Evolutionary conservation across 139 green algal species (phyloP).

Genomic region (Haematococcus sp.): DNA sequence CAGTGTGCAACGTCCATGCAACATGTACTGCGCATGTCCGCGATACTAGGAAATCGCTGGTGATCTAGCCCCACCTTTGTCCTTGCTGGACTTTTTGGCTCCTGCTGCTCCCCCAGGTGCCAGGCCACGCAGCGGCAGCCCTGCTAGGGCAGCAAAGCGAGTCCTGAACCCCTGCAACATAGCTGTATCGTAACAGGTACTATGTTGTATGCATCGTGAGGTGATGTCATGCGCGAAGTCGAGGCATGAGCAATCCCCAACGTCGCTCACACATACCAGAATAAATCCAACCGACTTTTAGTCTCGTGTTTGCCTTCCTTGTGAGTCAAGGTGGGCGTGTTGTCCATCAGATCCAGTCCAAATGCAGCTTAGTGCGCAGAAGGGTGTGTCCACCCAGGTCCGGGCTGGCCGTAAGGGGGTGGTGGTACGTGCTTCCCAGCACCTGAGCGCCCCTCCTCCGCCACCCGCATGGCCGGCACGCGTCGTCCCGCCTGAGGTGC

Average conservation of each 20-base stretch:
- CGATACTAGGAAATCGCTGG: too few species aligned
- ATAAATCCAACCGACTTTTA: too few species aligned
- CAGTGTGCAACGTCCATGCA: too few species aligned
- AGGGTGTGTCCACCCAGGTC: neutral
- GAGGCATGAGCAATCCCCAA: too few species aligned
- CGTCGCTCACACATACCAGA: too few species aligned
- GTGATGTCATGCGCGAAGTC: too few species aligned
- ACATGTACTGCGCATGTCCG: too few species aligned
- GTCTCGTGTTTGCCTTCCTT: too few species aligned
- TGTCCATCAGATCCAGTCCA: conserved; percentile 1
- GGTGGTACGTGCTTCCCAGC: neutral
- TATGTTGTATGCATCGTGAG: neutral
- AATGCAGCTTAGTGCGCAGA: conserved; percentile 18
- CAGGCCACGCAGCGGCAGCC: conserved; percentile 32
- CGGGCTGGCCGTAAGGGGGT: neutral
- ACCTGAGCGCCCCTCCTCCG: conserved; percentile 6
- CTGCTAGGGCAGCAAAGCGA: conserved; percentile 29
- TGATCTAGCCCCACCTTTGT: conserved; percentile 29
- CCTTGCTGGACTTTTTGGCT: conserved; percentile 31
- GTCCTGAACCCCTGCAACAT: conserved; percentile 27
- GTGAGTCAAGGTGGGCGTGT: too few species aligned
- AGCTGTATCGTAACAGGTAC: neutral
- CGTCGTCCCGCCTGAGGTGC: conserved; percentile 43
- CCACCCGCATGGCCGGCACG: conserved; percentile 49
- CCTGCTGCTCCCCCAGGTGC: conserved; percentile 4